Percentiles rank a stretch among this genome's conserved stretches.
Evolutionary conservation across 176 grass and related monocot genomes (phyloP).

Genomic region (Ensete glaucum): DNA sequence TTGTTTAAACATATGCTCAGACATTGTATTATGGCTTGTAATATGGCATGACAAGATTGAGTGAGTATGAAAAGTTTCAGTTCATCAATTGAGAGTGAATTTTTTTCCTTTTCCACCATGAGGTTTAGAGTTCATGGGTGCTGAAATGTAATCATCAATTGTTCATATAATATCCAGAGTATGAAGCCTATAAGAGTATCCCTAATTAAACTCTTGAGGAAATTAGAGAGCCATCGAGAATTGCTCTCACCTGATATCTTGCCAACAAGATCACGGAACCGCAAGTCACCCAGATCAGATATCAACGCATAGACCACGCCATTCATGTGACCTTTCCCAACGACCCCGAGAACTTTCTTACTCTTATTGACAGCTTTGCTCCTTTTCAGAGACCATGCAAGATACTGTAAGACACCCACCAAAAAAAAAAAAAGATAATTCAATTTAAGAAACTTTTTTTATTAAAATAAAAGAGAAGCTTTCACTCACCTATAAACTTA

Average conservation of each 20-base stretch:
- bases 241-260: slow-evolving; percentile 34
- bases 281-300: slow-evolving; percentile 71
- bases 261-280: slow-evolving; percentile 67
- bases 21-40: no score
- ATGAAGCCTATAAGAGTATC: slow-evolving; percentile 60
- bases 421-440: not conserved
- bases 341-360: slow-evolving; percentile 60
- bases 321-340: slow-evolving; percentile 91
- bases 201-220: slow-evolving; percentile 50
- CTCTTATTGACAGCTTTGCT: slow-evolving; percentile 91
- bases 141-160: slow-evolving; percentile 23
- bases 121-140: no score
- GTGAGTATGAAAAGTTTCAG: no score
- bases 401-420: slow-evolving; percentile 36
- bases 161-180: slow-evolving; percentile 69
- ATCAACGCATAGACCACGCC: slow-evolving; percentile 74
- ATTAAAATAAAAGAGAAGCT: no score
- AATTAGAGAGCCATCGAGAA: slow-evolving; percentile 36
- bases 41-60: no score
- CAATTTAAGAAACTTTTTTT: not conserved
- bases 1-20: no score
- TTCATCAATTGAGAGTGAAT: no score
- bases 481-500: not conserved
- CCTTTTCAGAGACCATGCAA: slow-evolving; percentile 91
- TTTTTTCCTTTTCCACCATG: no score